Conservation (phyloP, 495 filamentous ascomycete species). For the Tuber aestivum region DNA sequence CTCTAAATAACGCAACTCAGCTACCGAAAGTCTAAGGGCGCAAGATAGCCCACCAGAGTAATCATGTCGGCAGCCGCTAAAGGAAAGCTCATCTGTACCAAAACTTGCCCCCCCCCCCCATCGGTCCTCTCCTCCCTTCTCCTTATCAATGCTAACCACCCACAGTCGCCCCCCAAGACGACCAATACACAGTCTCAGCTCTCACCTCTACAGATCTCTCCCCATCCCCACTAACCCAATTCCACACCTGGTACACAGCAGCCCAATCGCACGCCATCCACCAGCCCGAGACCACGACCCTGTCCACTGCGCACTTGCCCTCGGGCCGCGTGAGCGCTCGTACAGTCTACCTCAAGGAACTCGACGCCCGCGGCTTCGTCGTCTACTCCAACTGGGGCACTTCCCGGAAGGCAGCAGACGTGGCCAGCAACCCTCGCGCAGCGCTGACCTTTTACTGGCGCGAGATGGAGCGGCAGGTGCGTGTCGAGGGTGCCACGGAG, state of each 20-base stretch:
- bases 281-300: conserved; percentile 68
- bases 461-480: conserved; percentile 73
- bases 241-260: conserved; percentile 76
- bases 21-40: not conserved
- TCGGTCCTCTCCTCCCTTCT: not conserved
- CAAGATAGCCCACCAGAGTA: conserved; percentile 9
- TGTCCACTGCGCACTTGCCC: conserved; percentile 81
- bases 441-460: conserved; percentile 71
- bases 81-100: conserved; percentile 32
- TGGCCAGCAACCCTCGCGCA: conserved; percentile 60
- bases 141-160: conserved; percentile 6
- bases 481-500: conserved; percentile 70
- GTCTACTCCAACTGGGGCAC: conserved; percentile 91
- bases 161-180: conserved; percentile 50
- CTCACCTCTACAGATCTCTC: conserved; percentile 51
- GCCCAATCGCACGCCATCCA: conserved; percentile 57
- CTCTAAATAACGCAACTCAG: not conserved
- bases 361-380: conserved; percentile 73
- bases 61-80: conserved; percentile 18
- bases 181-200: conserved; percentile 42
- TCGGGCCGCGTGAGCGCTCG: conserved; percentile 77
- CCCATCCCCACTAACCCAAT: conserved; percentile 63
- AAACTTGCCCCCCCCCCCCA: too few relatives aligned
- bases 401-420: conserved; percentile 60
- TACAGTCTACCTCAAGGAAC: conserved; percentile 85